phyloP scores from a whole-genome alignment of 805 yeast genomes.

The Saccharomycopsis fodiens region DNA sequence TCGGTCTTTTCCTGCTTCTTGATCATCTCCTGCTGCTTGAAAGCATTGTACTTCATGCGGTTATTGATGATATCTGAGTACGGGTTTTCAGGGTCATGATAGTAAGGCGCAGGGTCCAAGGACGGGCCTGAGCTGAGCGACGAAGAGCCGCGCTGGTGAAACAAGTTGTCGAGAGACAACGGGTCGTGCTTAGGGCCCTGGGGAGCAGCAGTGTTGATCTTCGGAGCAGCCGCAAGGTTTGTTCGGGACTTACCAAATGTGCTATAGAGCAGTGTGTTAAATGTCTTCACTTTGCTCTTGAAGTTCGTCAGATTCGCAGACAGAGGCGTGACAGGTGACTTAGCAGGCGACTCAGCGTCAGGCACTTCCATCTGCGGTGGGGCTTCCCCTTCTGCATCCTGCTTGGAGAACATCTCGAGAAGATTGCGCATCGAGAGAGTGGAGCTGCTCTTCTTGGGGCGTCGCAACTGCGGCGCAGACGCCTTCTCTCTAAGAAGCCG shows the following conservation, averaged over 20 bases:
- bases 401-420: neutral
- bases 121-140: slow-evolving; percentile 6
- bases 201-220: neutral
- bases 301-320: no score
- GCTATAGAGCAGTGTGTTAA: neutral
- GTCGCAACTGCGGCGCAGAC: slow-evolving; percentile 2
- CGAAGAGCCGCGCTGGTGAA: slow-evolving; percentile 4
- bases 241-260: neutral
- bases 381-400: no score
- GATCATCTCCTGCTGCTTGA: neutral
- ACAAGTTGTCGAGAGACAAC: neutral
- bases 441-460: neutral
- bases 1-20: neutral
- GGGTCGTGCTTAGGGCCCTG: neutral
- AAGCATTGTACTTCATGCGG: slow-evolving; percentile 10
- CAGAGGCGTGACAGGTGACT: no score
- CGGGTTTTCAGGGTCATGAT: slow-evolving; percentile 18
- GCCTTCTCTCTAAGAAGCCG: no score
- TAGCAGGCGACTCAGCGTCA: no score
- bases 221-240: neutral
- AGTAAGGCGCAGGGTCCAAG: slow-evolving; percentile 5
- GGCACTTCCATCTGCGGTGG: neutral
- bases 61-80: slow-evolving; percentile 19
- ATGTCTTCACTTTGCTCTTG: neutral
- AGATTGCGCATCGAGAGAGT: neutral